phyloP scores from a whole-genome alignment of 495 filamentous ascomycete species.

The Clavariopsis aquatica region DNA sequence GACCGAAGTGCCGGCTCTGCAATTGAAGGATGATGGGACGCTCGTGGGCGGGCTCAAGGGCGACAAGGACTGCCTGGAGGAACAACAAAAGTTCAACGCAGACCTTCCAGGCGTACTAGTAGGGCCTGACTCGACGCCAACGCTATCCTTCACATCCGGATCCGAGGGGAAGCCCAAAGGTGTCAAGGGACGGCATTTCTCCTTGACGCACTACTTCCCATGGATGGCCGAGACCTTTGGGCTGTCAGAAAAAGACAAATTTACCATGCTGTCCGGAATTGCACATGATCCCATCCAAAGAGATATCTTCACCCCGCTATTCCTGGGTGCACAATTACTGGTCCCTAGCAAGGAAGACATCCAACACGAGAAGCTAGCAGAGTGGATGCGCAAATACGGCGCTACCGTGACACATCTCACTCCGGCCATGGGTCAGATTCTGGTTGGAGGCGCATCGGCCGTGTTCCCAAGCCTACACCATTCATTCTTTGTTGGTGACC shows the following conservation, averaged over 20 bases:
- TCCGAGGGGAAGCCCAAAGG: slow-evolving; percentile 85
- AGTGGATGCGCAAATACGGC: slow-evolving; percentile 82
- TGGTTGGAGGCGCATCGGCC: slow-evolving; percentile 76
- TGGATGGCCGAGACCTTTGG: slow-evolving; percentile 90
- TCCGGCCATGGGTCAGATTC: slow-evolving; percentile 93
- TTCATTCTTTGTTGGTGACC: slow-evolving; percentile 92
- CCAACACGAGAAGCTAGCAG: slow-evolving; percentile 80
- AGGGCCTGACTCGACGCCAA: slow-evolving; percentile 87
- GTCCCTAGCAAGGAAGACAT: slow-evolving; percentile 86
- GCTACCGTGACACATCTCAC: slow-evolving; percentile 90
- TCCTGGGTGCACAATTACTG: slow-evolving; percentile 78
- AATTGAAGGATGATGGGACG: slow-evolving; percentile 70
- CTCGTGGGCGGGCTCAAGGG: slow-evolving; percentile 67
- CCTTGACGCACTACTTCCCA: slow-evolving; percentile 79
- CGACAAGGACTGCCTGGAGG: slow-evolving; percentile 66
- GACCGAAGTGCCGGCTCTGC: slow-evolving; percentile 75
- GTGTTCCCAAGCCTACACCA: slow-evolving; percentile 76
- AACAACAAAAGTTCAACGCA: slow-evolving; percentile 54
- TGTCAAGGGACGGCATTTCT: slow-evolving; percentile 85
- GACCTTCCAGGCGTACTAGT: slow-evolving; percentile 71
- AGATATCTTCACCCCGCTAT: slow-evolving; percentile 93
- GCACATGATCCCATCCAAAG: slow-evolving; percentile 87
- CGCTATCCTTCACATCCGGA: slow-evolving; percentile 81
- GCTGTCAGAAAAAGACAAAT: slow-evolving; percentile 71
- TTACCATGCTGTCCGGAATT: slow-evolving; percentile 69